Evolutionary conservation across 2,329 filamentous ascomycete genomes (phyloP).

Genomic region (Cordyceps javanica): DNA sequence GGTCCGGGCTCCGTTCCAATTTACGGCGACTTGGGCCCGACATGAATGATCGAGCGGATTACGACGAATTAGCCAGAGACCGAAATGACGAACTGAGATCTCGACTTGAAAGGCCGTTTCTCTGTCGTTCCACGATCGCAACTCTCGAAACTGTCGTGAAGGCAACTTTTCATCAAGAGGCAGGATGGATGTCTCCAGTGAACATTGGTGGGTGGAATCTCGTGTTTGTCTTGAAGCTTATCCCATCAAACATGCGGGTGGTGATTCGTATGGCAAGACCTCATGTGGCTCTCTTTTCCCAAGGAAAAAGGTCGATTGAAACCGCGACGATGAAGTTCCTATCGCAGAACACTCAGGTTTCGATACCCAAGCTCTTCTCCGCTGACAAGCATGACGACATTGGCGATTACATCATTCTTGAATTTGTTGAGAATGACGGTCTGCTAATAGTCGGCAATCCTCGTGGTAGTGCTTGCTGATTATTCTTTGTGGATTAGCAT

Average conservation of each 20-base stretch:
- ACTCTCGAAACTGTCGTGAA: background rate
- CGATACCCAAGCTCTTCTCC: conserved; percentile 1
- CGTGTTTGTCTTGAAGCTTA: conserved; percentile 13
- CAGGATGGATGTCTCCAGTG: conserved; percentile 7
- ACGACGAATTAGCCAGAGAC: background rate
- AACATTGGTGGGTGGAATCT: conserved; percentile 17
- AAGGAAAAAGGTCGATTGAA: conserved; percentile 15
- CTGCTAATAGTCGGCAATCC: too few relatives aligned
- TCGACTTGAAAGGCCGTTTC: background rate
- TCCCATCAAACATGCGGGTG: conserved; percentile 5
- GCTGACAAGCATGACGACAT: conserved; percentile 18
- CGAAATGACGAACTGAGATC: background rate
- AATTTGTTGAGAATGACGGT: too few relatives aligned
- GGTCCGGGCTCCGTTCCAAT: background rate
- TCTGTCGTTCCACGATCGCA: background rate
- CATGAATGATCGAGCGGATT: background rate
- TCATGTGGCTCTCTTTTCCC: conserved; percentile 14
- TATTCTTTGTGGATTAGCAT: too few relatives aligned
- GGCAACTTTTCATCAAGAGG: background rate
- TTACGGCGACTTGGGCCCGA: background rate
- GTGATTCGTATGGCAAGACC: conserved; percentile 15
- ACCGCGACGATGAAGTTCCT: conserved; percentile 13
- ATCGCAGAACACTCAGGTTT: conserved; percentile 6
- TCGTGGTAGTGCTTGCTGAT: too few relatives aligned
- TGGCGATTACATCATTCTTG: background rate